phyloP scores from a whole-genome alignment of 2,329 filamentous ascomycete species.

The Fusarium mexicanum region DNA sequence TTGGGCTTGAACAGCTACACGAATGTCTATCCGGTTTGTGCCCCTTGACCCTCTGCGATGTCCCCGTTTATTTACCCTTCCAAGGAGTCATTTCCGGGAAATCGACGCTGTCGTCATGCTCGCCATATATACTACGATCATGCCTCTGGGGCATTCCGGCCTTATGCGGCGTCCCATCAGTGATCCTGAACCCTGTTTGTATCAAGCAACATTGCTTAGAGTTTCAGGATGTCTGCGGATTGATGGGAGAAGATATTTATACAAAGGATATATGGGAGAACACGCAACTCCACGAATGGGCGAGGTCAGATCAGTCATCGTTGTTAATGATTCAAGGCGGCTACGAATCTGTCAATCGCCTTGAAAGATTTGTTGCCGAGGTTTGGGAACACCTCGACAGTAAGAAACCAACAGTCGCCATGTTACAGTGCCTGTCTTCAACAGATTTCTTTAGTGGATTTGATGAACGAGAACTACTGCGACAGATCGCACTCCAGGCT shows the following conservation, averaged over 20 bases:
- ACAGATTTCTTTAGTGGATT: fast-evolving
- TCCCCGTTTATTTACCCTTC: fast-evolving
- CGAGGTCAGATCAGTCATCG: background rate
- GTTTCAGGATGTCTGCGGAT: background rate
- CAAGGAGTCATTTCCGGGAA: fast-evolving
- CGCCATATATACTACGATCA: fast-evolving
- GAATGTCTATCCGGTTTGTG: fast-evolving
- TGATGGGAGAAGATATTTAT: background rate
- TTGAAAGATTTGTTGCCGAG: background rate
- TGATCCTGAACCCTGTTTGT: background rate
- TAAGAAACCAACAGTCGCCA: background rate
- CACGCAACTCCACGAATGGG: background rate
- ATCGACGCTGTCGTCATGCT: background rate
- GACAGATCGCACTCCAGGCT: background rate
- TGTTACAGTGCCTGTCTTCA: fast-evolving
- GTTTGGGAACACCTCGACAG: background rate
- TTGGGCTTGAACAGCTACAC: fast-evolving
- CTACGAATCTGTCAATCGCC: background rate
- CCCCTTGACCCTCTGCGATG: fast-evolving
- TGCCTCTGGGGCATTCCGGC: background rate
- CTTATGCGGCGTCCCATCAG: fast-evolving
- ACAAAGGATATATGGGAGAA: background rate
- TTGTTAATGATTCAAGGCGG: background rate
- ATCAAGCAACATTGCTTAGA: background rate
- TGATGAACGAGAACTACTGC: background rate